Percentiles rank a stretch among this genome's conserved stretches.
phyloP scores from a whole-genome alignment of 495 filamentous ascomycete genomes.

The Podospora tetraspora region DNA sequence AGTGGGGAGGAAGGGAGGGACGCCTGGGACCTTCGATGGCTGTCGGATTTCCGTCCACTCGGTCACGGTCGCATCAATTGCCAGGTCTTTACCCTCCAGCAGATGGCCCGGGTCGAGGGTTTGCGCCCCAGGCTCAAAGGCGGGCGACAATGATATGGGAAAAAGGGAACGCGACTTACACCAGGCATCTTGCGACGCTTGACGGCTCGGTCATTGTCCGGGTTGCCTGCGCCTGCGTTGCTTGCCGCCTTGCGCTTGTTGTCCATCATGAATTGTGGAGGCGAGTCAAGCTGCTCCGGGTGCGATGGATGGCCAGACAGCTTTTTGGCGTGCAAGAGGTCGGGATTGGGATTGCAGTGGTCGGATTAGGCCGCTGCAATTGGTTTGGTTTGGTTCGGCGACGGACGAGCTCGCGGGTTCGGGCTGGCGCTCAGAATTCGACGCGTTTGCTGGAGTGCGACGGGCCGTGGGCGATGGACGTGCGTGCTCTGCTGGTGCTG shows the following conservation, averaged over 20 bases:
- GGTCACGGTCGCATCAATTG: background rate
- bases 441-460: background rate
- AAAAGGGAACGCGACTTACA: constrained; percentile 23
- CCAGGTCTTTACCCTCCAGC: background rate
- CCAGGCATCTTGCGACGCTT: constrained; percentile 53
- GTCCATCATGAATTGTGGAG: constrained; percentile 46
- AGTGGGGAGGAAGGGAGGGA: background rate
- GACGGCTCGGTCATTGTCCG: constrained; percentile 53
- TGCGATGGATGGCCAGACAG: background rate
- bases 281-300: background rate
- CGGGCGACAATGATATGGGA: constrained; percentile 2
- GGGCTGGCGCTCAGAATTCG: background rate
- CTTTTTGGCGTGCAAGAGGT: background rate
- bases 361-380: constrained; percentile 18
- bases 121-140: background rate
- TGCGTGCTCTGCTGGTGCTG: background rate
- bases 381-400: background rate
- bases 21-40: background rate
- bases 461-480: background rate
- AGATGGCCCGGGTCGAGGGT: background rate
- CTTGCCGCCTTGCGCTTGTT: constrained; percentile 60
- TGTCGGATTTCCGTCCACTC: background rate
- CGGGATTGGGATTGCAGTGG: background rate
- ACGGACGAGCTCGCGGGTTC: background rate
- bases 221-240: constrained; percentile 31